Base-by-base conservation (phyloP, 495 filamentous ascomycete species). In the Xylaria grammica region DNA sequence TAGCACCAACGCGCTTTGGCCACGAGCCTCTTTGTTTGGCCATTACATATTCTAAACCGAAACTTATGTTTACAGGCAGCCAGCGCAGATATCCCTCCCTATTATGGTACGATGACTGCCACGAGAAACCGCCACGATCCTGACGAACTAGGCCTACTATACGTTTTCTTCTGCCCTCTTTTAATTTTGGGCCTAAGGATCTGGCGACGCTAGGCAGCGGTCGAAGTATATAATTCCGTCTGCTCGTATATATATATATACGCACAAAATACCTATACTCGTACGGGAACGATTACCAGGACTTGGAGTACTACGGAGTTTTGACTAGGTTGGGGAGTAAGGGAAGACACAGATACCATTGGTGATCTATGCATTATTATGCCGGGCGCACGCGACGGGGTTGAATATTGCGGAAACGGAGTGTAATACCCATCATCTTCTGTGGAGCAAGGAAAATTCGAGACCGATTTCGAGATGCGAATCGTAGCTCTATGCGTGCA, bases 191-290 rank as follows among this genome's bases (percentile, higher is more conserved):
- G 24, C 32, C 34, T 5, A 48, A 22, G 27, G 42, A 48, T 48
- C 29, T 27, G 9, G 42, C 42, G 11, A 17, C 27, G 17, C 30
- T 40, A 27, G 5, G 22, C 34, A 32, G 34, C 34, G 20, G 10
- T 27, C 22, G 26, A 30, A 57, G 17, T 15, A 20, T 24, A 36
- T 59, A 27, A 26, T 32, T 59, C 56, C 48, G 42, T 46, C 20
- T 54, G 45, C 4, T 11, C 36, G 2, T n/a, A 46, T 42, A 42
- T 17, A 42, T 42, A 22, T 17, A 40, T 50, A 22, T 17, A 40
- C 24, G 26, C 56, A 22, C 24, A 46, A 45, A 59, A 34, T 34
- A 59, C 24, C 6, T 59, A 27, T 59, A 59, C 26, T 48, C 29
- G 22, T 48, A 59, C 19, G 19, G 56, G n/a, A 42, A 11, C 15